Conservation (phyloP, 2,329 filamentous ascomycete genomes). For the Stagonosporopsis cucurbitacearum region DNA sequence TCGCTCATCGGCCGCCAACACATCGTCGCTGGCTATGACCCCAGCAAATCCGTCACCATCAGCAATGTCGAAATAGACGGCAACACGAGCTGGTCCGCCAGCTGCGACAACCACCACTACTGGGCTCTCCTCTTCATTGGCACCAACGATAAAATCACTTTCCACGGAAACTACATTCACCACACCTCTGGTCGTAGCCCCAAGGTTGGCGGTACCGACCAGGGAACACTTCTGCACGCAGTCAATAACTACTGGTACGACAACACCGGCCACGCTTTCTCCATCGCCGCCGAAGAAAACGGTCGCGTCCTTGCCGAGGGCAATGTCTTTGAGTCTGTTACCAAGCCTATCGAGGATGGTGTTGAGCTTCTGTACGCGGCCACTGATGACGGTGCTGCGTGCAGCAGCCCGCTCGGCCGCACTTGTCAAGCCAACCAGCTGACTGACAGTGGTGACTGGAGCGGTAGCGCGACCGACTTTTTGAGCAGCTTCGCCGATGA, state of each 20-base stretch:
- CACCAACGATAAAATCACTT: constrained; percentile 27
- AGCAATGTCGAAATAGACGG: constrained; percentile 34
- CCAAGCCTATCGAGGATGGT: constrained; percentile 12
- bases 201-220: constrained; percentile 24
- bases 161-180: constrained; percentile 35
- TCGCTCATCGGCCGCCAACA: constrained; percentile 29
- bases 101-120: constrained; percentile 34
- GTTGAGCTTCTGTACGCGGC: constrained; percentile 15
- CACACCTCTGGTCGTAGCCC: constrained; percentile 31
- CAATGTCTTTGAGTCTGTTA: constrained; percentile 27
- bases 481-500: constrained; percentile 15
- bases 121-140: constrained; percentile 30
- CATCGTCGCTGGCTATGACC: constrained; percentile 25
- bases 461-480: constrained; percentile 16
- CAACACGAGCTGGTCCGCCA: constrained; percentile 24
- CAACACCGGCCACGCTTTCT: constrained; percentile 27
- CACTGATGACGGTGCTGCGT: constrained; percentile 10
- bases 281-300: constrained; percentile 11
- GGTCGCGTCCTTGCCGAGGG: constrained; percentile 25
- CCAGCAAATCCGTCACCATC: constrained; percentile 28
- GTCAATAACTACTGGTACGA: constrained; percentile 29
- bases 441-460: constrained; percentile 10
- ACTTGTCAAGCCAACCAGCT: constrained; percentile 18
- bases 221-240: constrained; percentile 24
- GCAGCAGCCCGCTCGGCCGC: constrained; percentile 17